phyloP scores from a whole-genome alignment of 306 rosid genomes.

The Vigna hirtella region DNA sequence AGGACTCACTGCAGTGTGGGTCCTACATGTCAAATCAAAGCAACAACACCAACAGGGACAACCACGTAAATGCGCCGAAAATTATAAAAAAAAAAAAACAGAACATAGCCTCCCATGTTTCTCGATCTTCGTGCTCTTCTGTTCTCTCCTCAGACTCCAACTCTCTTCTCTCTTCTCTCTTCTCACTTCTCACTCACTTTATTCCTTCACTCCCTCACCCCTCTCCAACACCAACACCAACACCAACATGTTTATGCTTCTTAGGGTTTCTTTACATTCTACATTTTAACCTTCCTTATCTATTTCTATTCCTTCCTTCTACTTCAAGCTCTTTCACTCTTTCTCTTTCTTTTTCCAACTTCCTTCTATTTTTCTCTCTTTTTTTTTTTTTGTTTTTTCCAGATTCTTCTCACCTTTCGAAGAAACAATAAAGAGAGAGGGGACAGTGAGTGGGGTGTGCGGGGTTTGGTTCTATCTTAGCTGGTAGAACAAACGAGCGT shows the following conservation, averaged over 20 bases:
- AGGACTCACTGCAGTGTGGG: slow-evolving; percentile 27
- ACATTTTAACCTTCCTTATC: background rate
- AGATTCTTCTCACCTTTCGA: background rate
- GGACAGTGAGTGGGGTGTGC: slow-evolving; percentile 30
- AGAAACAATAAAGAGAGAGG: background rate
- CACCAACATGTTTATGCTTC: slow-evolving; percentile 40
- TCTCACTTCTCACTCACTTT: background rate
- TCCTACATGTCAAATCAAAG: slow-evolving; percentile 60
- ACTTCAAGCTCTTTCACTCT: slow-evolving; percentile 47
- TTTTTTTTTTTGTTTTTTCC: background rate
- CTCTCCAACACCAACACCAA: background rate
- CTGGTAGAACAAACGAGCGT: slow-evolving; percentile 2
- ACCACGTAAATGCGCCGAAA: slow-evolving; percentile 72
- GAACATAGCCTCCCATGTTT: slow-evolving; percentile 45
- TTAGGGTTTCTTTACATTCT: slow-evolving; percentile 5
- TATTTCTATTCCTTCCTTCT: slow-evolving; percentile 44
- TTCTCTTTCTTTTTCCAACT: slow-evolving; percentile 6
- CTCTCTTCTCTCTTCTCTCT: background rate
- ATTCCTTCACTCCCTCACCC: background rate
- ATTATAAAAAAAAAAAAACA: slow-evolving; percentile 48
- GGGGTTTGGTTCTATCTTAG: slow-evolving; percentile 15
- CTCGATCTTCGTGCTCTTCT: slow-evolving; percentile 58
- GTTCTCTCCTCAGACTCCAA: slow-evolving; percentile 1
- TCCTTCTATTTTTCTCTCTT: background rate
- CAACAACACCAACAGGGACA: slow-evolving; percentile 72